These are phyloP conservation scores for Aureococcus anophagefferens DNA, from an alignment of 108 stramenopile species.

Conservation along the genomic window DNA sequence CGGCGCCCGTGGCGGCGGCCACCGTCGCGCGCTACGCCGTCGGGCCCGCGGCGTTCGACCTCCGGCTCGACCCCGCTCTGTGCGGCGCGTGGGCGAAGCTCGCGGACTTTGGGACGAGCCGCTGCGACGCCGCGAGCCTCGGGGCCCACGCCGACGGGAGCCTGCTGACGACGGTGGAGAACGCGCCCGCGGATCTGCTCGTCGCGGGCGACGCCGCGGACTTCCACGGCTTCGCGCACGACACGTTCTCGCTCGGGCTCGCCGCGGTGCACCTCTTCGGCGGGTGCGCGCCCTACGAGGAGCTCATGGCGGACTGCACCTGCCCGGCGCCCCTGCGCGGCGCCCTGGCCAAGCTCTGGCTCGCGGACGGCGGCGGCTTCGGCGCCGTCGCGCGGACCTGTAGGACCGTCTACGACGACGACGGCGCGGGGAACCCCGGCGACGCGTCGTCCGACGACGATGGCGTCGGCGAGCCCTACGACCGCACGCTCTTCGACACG, in stretches of 20 bases:
- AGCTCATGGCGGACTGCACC: constrained; percentile 72
- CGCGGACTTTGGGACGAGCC: constrained; percentile 93
- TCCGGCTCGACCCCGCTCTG: constrained; percentile 42
- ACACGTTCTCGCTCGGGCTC: constrained; percentile 83
- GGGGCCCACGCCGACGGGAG: constrained; percentile 71
- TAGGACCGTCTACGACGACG: constrained; percentile 52
- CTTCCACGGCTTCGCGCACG: constrained; percentile 73
- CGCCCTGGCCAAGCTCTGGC: constrained; percentile 63
- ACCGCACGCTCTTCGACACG: constrained; percentile 77
- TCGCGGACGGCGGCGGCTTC: constrained; percentile 4
- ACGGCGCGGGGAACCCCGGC: constrained; percentile 56
- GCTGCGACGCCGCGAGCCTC: constrained; percentile 58
- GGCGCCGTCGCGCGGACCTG: constrained; percentile 1
- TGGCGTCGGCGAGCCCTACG: constrained; percentile 31
- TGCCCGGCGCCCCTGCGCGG: constrained; percentile 58
- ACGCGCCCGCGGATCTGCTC: constrained; percentile 85
- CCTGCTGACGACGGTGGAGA: constrained; percentile 94
- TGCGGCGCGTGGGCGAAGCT: constrained; percentile 70
- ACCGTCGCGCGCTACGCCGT: constrained; percentile 58
- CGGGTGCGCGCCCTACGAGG: constrained; percentile 91
- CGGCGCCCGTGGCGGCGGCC: constrained; percentile 38
- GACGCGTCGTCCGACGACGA: constrained; percentile 18
- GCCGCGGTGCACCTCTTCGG: constrained; percentile 89
- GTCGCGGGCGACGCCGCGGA: constrained; percentile 70
- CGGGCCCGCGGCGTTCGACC: constrained; percentile 52